Evolutionary conservation across 352 stramenopile species (phyloP), one percentile per base, ranked within the genome.

Genomic region (Achlya hypogyna): DNA sequence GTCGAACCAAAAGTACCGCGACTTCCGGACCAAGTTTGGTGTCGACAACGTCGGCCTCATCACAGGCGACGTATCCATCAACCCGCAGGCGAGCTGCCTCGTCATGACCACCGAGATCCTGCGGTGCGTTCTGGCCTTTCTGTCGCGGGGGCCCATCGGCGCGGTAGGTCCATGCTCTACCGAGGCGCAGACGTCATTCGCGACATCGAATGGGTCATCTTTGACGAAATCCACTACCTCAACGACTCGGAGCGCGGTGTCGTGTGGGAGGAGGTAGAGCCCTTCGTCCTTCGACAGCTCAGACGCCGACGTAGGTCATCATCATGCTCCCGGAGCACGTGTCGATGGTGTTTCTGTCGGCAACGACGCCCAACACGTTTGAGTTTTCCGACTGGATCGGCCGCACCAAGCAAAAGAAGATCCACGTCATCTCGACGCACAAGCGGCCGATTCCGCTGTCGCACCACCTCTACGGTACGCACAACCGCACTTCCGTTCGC

Each of bases 171-270:
- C 62, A 99, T 99, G 97, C 79, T 99, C 5, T 99, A 99, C 77
- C 87, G 96, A 53, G 97, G 97, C 27, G 97, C 91, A 1, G 97
- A 99, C 65, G 78, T 99, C 12, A 98, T 99, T 88, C 86, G 97
- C 43, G 96, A 99, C 76, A 94, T 99, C n/a, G 96, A 92, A 22
- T 97, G 91, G 91, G 96, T 99, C 4, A 98, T 99, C 74, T 99
- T 98, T 74, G 97, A 99, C 76, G 97, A 99, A 81, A 98, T 99
- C 25, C 97, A 99, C 78, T 99, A 99, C 84, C 99, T 99, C 95
- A 78, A 96, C 45, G 97, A 99, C 85, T 98, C 97, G 71, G 96
- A 99, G 75, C 88, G 96, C 43, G 96, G 96, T 62, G 96, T 99
- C 12, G 96, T 98, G 5, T 99, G 96, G 96, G 96, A 99, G 79